Evolutionary conservation across 2,329 filamentous ascomycete genomes (phyloP), one percentile per base, ranked within the genome.

Genomic region (Pyricularia sp.): DNA sequence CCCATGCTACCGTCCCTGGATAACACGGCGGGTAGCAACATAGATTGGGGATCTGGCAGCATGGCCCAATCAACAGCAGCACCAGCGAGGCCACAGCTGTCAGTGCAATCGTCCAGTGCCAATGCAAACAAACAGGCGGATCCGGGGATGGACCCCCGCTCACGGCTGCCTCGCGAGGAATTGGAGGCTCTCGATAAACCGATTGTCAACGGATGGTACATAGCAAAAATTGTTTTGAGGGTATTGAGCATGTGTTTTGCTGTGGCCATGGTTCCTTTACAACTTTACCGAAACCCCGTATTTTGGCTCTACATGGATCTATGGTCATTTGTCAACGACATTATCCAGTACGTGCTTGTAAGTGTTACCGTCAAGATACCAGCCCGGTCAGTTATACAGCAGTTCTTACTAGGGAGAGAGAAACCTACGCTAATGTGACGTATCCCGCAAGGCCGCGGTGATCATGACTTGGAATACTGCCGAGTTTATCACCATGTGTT

Each of bases 401-500:
- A 57, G 28, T 24, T 22, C 4, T 57, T 6, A 22, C 12, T 12
- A 16, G 24, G 3, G 49, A 24, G 22, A 12, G 49, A 12, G 2
- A 24, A 26, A 26, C 26, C 19, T 28, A 16, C 4, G n/a, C 53
- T 57, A 28, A 57, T 9, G 12, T 57, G 53, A 26, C n/a, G 10
- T 28, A 57, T 28, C 24, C n/a, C 24, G 4, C 22, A 19, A 62
- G 61, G 35, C 22, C 35, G 2, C 28, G 3, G 1, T 26, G 4
- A 26, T 57, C 28, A 60, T 71, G 28, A 6, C 68, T 8, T 73
- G 71, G 72, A 70, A 73, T 61, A 31, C 67, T 31, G 60, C 65
- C 55, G 71, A 73, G 60, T 70, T 72, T 44, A 40, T 72, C 24
- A 69, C 69, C 8, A 66, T 72, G 4, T 68, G 68, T 44, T 66